These are phyloP conservation scores for Neonectria hederae DNA, from an alignment of 2,329 filamentous ascomycete species.

Conservation along the genomic window DNA sequence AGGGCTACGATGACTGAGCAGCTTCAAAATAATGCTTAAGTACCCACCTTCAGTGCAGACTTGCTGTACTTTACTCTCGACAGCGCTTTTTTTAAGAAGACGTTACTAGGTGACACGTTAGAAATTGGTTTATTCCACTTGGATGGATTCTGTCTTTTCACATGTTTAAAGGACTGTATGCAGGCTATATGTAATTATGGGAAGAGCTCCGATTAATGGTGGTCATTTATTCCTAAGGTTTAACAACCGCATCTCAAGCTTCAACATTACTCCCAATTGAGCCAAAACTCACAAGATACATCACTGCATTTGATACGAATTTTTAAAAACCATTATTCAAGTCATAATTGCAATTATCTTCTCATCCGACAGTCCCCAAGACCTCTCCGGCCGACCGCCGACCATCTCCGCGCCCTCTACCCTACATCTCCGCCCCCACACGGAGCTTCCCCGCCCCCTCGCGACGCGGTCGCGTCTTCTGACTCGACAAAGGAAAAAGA, in stretches of 20 bases:
- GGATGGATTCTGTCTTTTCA: neutral
- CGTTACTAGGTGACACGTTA: neutral
- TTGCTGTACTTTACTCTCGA: neutral
- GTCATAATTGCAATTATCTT: slow-evolving; percentile 1
- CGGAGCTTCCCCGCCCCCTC: neutral
- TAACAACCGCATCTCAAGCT: neutral
- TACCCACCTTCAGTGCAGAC: neutral
- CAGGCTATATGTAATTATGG: too few species aligned
- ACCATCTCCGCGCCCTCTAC: neutral
- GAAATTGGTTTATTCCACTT: neutral
- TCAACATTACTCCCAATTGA: neutral
- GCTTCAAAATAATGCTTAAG: neutral
- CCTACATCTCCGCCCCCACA: slow-evolving; percentile 8
- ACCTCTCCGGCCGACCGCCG: neutral
- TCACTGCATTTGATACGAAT: neutral
- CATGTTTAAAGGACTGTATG: neutral
- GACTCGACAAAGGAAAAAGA: slow-evolving; percentile 3
- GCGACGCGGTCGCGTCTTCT: neutral
- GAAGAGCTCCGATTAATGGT: too few species aligned
- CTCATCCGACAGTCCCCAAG: neutral
- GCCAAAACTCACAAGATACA: neutral
- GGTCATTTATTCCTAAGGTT: neutral
- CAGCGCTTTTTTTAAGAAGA: neutral
- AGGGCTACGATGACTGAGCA: slow-evolving; percentile 2
- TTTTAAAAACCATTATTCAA: neutral